Base-by-base conservation (phyloP, 345 rosid species). In the Euphorbia peplus region DNA sequence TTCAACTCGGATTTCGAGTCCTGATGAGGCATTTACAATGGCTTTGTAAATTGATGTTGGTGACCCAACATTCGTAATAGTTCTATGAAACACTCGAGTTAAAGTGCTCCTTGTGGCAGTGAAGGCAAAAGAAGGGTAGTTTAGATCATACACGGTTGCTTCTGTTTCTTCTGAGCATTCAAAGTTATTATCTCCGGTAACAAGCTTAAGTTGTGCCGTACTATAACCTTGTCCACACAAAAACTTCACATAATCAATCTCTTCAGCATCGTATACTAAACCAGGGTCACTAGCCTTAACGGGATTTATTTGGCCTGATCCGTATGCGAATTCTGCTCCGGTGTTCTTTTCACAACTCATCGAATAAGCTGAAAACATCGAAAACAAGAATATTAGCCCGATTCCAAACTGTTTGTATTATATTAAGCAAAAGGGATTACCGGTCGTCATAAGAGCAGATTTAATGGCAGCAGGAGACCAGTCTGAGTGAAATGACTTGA, bases 381-480 rank as follows among this genome's bases (percentile, higher is more conserved):
- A 7, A 5, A 24, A 7, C 42, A 39, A 39, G 37, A 32, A 32
- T 32, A 6, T 32, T 32, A n/a, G n/a, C n/a, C n/a, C 37, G 6
- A 32, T 32, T 32, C 37, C 37, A 2, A 32, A 32, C 37, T 2
- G 37, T 32, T 32, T 32, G 4, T 32, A 32, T 32, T 32, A 32
- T 32, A 3, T 32, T 6, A 2, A 32, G 6, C 6, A 32, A 32
- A 32, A 39, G 42, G 1, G 9, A 42, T 44, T 15, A 85, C 85
- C 82, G 3, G 82, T 83, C 8, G 86, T 83, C 85, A 82, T 81
- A 46, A 84, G 63, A 67, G 83, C 82, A 46, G 83, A 83, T 35
- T 73, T 55, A 41, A 84, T 79, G 75, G 81, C 76, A 50, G 85
- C 78, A 42, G 82, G 73, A 8, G 85, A 76, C 87, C 80, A 84